phyloP scores from a whole-genome alignment of 345 rosid species.

The Leavenworthia alabamica region DNA sequence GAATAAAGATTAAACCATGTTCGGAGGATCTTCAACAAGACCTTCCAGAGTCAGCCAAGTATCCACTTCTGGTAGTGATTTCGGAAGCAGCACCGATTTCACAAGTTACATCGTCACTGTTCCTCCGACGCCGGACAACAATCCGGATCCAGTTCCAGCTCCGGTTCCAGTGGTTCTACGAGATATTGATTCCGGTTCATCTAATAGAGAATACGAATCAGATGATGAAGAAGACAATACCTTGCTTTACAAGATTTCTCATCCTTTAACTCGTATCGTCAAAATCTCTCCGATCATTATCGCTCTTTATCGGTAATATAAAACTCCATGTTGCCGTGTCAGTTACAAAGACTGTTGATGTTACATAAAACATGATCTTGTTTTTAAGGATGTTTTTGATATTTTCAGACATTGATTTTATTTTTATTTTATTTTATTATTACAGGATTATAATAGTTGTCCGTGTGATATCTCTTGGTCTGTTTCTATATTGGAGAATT shows the following conservation, averaged over 20 bases:
- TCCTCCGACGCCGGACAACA: constrained; percentile 66
- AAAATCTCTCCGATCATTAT: constrained; percentile 24
- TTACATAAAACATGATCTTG: constrained; percentile 11
- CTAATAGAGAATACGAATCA: constrained; percentile 31
- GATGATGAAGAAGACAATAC: constrained; percentile 2
- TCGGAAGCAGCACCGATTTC: constrained; percentile 32
- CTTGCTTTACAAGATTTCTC: constrained; percentile 23
- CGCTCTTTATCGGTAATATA: constrained; percentile 8
- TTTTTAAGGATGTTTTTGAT: background rate
- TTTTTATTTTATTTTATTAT: background rate
- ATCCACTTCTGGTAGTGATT: constrained; percentile 42
- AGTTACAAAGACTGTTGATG: constrained; percentile 15
- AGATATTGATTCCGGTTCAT: constrained; percentile 30
- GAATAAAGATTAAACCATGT: constrained; percentile 28
- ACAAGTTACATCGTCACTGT: constrained; percentile 43
- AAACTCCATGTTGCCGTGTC: constrained; percentile 1
- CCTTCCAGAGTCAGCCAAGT: constrained; percentile 38
- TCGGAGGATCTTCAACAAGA: constrained; percentile 21
- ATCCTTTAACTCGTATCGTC: constrained; percentile 29
- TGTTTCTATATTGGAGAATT: constrained; percentile 69
- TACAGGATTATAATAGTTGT: constrained; percentile 52
- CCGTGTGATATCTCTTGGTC: constrained; percentile 48
- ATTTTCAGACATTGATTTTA: background rate
- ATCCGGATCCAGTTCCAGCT: constrained; percentile 32
- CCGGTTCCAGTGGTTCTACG: constrained; percentile 25